Evolutionary conservation across 2,329 filamentous ascomycete species (phyloP).

Genomic region (Blastomyces parvus): DNA sequence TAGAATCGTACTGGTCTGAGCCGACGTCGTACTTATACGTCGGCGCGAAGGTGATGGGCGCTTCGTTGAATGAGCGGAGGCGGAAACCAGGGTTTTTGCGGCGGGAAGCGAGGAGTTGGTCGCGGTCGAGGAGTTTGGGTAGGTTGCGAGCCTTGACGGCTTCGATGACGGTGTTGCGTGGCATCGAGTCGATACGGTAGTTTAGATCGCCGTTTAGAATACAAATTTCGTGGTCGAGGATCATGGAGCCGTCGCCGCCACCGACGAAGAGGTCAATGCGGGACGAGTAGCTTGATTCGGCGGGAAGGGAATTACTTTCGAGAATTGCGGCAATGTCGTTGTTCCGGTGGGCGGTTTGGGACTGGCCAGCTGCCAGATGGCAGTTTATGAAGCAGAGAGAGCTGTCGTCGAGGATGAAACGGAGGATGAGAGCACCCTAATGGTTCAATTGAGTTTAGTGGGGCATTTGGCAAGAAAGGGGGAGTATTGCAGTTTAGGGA

Average conservation of each 20-base stretch:
- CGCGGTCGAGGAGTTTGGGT: slow-evolving; percentile 76
- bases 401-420: slow-evolving; percentile 89
- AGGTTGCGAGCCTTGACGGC: slow-evolving; percentile 76
- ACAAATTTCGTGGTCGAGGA: slow-evolving; percentile 96
- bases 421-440: slow-evolving; percentile 71
- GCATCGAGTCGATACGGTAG: slow-evolving; percentile 96
- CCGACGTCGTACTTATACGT: slow-evolving; percentile 99
- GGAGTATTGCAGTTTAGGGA: not conserved
- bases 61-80: slow-evolving; percentile 80
- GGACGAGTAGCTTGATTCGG: slow-evolving; percentile 56
- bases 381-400: slow-evolving; percentile 96
- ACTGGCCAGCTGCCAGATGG: slow-evolving; percentile 88
- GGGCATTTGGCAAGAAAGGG: not conserved
- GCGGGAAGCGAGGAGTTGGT: slow-evolving; percentile 81
- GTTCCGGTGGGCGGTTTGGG: slow-evolving; percentile 80
- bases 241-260: slow-evolving; percentile 90
- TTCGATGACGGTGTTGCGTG: slow-evolving; percentile 80
- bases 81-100: slow-evolving; percentile 85
- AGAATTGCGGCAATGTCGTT: slow-evolving; percentile 87
- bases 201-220: slow-evolving; percentile 93
- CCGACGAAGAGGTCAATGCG: slow-evolving; percentile 73
- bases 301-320: slow-evolving; percentile 64
- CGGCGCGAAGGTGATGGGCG: slow-evolving; percentile 81
- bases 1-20: slow-evolving; percentile 85
- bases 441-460: not conserved